Evolutionary conservation across 441 rosid genomes (phyloP).

Genomic region (Isatis lusitanica): DNA sequence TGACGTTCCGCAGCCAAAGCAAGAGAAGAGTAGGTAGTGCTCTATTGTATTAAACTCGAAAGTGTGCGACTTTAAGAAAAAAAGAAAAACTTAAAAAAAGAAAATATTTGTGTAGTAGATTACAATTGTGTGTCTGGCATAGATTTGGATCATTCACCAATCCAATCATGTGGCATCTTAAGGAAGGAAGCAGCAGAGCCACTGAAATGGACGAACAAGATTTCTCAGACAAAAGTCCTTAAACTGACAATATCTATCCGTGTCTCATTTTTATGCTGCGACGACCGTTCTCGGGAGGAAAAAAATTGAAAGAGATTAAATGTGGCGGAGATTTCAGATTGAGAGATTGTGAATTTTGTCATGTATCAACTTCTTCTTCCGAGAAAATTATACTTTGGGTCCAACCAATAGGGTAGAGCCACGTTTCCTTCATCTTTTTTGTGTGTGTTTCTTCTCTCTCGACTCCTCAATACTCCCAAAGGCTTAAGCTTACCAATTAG

Average conservation of each 20-base stretch:
- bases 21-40: background rate
- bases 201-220: constrained; percentile 30
- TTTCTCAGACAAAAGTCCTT: constrained; percentile 25
- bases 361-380: background rate
- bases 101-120: constrained; percentile 24
- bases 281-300: background rate
- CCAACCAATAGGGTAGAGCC: background rate
- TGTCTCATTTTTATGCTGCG: constrained; percentile 10
- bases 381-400: background rate
- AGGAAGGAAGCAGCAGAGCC: constrained; percentile 36
- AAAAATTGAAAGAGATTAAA: background rate
- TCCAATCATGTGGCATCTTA: constrained; percentile 26
- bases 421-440: background rate
- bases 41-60: background rate
- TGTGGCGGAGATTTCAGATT: constrained; percentile 30
- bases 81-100: background rate
- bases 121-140: constrained; percentile 36
- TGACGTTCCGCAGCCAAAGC: constrained; percentile 17
- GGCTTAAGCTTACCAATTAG: background rate
- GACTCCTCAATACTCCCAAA: constrained; percentile 17
- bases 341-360: constrained; percentile 13
- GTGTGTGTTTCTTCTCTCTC: background rate
- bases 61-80: background rate
- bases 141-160: constrained; percentile 30
- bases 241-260: no score